Conservation (phyloP, 768 basidiomycete species). For the Russula emetica region DNA sequence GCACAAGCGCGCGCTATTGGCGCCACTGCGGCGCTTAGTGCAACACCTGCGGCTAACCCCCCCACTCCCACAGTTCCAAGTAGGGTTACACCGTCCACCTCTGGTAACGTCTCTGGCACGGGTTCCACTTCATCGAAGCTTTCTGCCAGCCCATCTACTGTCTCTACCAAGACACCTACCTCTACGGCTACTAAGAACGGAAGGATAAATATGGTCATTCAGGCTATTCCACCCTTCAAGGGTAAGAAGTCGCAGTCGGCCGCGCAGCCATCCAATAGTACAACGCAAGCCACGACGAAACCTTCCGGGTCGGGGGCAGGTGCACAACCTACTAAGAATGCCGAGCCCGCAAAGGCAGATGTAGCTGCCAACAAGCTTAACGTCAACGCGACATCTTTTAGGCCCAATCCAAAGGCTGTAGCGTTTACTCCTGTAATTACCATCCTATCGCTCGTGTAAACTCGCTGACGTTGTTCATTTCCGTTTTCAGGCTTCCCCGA, state of each 20-base stretch:
- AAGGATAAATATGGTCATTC: constrained; percentile 71
- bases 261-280: constrained; percentile 35
- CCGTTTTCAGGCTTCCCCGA: constrained; percentile 33
- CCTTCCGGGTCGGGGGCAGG: constrained; percentile 31
- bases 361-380: constrained; percentile 66
- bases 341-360: constrained; percentile 44
- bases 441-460: not conserved
- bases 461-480: constrained; percentile 15
- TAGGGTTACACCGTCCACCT: constrained; percentile 25
- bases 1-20: constrained; percentile 62
- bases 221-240: constrained; percentile 87
- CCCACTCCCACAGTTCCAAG: constrained; percentile 36
- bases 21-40: constrained; percentile 37
- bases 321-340: constrained; percentile 25
- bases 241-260: constrained; percentile 40
- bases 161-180: constrained; percentile 10
- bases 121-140: constrained; percentile 23
- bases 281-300: constrained; percentile 32
- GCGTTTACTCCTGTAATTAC: constrained; percentile 63
- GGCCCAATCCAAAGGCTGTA: constrained; percentile 77
- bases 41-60: constrained; percentile 42
- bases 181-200: constrained; percentile 22
- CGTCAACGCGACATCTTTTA: constrained; percentile 87
- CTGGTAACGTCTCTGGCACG: constrained; percentile 15
- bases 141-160: constrained; percentile 23